Evolutionary conservation across 2,329 filamentous ascomycete genomes (phyloP).

Genomic region (Capronia americana): DNA sequence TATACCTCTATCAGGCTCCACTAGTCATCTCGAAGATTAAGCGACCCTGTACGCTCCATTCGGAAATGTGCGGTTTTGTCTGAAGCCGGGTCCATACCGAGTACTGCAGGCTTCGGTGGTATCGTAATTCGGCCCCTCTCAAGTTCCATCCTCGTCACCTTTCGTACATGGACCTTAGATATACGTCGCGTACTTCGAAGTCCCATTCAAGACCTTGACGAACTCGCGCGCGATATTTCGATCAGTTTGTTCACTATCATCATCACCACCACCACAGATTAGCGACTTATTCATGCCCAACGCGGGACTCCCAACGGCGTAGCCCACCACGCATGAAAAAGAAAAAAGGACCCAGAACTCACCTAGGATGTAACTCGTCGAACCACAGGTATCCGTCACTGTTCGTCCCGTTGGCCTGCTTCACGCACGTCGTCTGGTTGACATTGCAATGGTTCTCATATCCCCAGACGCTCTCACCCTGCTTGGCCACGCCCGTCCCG

Average conservation of each 20-base stretch:
- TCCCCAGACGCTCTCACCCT: slow-evolving; percentile 67
- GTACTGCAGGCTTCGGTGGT: too few species aligned
- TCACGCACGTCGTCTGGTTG: slow-evolving; percentile 48
- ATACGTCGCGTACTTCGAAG: slow-evolving; percentile 42
- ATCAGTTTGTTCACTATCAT: slow-evolving; percentile 60
- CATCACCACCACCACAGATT: not conserved
- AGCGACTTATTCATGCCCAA: not conserved
- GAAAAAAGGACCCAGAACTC: not conserved
- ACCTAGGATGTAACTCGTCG: slow-evolving; percentile 72
- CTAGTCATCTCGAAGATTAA: not conserved
- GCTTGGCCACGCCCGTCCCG: slow-evolving; percentile 66
- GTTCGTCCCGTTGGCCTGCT: slow-evolving; percentile 28
- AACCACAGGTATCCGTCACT: slow-evolving; percentile 37
- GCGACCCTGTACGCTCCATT: too few species aligned
- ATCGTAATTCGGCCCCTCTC: too few species aligned
- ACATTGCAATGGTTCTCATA: slow-evolving; percentile 63
- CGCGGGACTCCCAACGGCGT: too few species aligned
- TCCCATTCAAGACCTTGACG: slow-evolving; percentile 60
- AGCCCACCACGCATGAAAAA: not conserved
- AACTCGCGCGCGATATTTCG: slow-evolving; percentile 64
- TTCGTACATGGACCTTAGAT: slow-evolving; percentile 20
- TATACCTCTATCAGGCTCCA: not conserved
- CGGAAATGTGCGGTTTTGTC: not conserved
- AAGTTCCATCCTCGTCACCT: too few species aligned
- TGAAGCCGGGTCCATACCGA: not conserved